Evolutionary conservation across 306 rosid genomes (phyloP).

Genomic region (Quercus wislizeni): DNA sequence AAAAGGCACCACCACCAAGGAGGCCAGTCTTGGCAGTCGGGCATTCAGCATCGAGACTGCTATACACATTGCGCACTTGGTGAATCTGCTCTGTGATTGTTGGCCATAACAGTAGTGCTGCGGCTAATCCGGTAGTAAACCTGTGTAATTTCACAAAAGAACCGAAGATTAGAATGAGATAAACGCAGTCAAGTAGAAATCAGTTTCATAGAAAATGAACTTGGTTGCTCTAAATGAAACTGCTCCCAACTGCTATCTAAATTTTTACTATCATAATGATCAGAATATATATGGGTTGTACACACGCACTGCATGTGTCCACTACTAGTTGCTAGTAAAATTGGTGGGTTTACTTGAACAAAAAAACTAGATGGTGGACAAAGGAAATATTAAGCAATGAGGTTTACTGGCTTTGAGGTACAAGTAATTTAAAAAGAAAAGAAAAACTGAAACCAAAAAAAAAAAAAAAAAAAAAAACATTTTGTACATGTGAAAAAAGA

Average conservation of each 20-base stretch:
- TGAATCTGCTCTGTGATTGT: slow-evolving; percentile 58
- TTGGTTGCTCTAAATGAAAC: neutral
- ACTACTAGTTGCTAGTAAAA: no score
- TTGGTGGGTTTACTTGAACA: no score
- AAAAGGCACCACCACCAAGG: slow-evolving; percentile 89
- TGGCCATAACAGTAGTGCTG: slow-evolving; percentile 51
- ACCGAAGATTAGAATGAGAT: no score
- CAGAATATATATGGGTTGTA: no score
- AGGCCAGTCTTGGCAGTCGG: slow-evolving; percentile 83
- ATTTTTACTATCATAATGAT: no score
- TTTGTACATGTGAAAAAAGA: neutral
- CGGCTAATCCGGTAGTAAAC: slow-evolving; percentile 61
- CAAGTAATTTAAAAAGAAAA: neutral
- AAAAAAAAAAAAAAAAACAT: neutral
- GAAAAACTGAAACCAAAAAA: no score
- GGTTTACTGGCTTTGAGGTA: neutral
- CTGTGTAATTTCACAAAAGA: slow-evolving; percentile 28
- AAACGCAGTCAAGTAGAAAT: neutral
- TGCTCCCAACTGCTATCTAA: no score
- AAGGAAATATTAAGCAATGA: neutral
- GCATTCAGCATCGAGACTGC: slow-evolving; percentile 26
- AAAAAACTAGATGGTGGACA: neutral
- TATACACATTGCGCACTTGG: slow-evolving; percentile 28
- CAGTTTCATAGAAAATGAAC: neutral
- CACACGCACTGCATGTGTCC: no score